Evolutionary conservation across 2,329 filamentous ascomycete species (phyloP).

Genomic region (Ophiostoma novo-ulmi): DNA sequence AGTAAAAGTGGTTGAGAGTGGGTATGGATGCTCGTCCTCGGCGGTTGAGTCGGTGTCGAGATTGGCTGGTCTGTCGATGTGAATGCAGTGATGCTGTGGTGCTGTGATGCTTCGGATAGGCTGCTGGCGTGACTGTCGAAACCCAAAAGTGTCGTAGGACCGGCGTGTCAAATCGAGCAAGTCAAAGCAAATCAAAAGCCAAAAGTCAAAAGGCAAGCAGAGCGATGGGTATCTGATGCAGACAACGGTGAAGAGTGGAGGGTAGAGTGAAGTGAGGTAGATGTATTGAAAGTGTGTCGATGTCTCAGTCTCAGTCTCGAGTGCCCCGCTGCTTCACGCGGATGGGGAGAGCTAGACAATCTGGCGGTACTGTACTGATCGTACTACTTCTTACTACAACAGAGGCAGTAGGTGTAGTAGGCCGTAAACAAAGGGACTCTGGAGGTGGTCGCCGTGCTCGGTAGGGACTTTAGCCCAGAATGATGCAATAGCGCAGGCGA

Average conservation of each 20-base stretch:
- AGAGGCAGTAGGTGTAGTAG: background rate
- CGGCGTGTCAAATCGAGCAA: background rate
- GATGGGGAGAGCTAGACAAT: background rate
- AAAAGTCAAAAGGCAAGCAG: background rate
- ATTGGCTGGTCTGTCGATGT: no score
- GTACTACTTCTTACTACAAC: background rate
- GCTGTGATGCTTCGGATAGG: no score
- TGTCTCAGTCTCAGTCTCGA: constrained; percentile 1
- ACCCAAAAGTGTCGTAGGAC: no score
- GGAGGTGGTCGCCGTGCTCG: background rate
- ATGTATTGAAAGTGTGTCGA: constrained; percentile 3
- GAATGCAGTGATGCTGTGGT: no score
- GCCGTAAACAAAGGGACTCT: background rate
- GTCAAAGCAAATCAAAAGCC: background rate
- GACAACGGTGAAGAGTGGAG: background rate
- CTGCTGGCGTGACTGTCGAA: background rate
- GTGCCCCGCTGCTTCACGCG: constrained; percentile 9
- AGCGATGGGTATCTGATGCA: background rate
- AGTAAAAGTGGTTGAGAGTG: background rate
- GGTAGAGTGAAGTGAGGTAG: constrained; percentile 2
- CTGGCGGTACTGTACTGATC: background rate
- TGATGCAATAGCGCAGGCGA: constrained; percentile 11
- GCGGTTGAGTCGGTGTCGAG: background rate
- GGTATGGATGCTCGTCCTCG: background rate
- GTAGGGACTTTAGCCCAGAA: background rate